Conservation (phyloP, 805 yeast species). For the Myxozyma melibiosi region DNA sequence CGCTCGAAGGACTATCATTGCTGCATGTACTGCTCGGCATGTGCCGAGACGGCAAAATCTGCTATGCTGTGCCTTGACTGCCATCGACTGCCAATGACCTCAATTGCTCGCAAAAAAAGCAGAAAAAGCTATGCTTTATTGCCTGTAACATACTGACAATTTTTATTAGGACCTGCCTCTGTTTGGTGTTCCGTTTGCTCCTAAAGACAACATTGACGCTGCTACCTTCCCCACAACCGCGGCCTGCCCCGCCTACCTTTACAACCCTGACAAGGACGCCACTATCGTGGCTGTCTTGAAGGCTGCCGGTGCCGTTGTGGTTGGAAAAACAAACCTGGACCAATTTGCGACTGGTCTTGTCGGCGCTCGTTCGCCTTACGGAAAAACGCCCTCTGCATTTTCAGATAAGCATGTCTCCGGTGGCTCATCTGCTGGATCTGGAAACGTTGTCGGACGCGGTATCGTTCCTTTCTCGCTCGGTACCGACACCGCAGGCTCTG, state of each 20-base stretch:
- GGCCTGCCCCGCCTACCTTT: constrained; percentile 86
- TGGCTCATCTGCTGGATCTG: constrained; percentile 97
- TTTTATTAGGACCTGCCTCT: constrained; percentile 50
- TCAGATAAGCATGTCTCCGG: constrained; percentile 80
- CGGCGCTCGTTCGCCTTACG: constrained; percentile 94
- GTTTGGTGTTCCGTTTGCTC: constrained; percentile 93
- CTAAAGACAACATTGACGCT: constrained; percentile 93
- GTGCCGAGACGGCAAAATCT: no score
- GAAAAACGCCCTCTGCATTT: constrained; percentile 81
- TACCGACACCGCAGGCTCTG: constrained; percentile 98
- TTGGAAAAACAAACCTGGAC: constrained; percentile 94
- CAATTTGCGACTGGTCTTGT: constrained; percentile 98
- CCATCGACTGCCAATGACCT: no score
- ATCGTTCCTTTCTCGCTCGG: constrained; percentile 87
- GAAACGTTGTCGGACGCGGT: constrained; percentile 86
- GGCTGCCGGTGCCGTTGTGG: constrained; percentile 86
- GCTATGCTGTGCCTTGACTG: no score
- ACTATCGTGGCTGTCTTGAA: constrained; percentile 72
- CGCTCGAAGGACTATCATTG: no score
- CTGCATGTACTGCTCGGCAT: no score
- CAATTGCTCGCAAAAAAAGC: no score
- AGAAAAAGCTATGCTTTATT: no score
- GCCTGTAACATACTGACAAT: not conserved
- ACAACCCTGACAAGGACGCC: constrained; percentile 70
- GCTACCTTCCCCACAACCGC: constrained; percentile 84